A percentile compares a stretch with the other conserved stretches of the same genome.
Conservation (phyloP, 306 rosid species). For the Cyamopsis tetragonoloba region DNA sequence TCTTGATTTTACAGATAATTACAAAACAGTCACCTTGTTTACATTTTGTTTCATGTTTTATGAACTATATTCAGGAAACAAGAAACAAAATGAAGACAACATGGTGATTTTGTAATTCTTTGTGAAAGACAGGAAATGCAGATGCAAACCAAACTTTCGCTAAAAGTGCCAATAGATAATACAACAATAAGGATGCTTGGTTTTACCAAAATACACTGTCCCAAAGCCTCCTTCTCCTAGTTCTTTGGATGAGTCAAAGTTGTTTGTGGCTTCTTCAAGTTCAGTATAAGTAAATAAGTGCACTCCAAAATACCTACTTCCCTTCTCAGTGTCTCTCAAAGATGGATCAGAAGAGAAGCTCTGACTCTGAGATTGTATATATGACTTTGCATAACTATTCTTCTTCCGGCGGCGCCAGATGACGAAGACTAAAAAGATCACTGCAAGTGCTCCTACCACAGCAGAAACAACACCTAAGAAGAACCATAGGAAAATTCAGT, state of each 20-base stretch:
- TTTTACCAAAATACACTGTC: constrained; percentile 71
- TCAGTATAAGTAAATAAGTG: constrained; percentile 57
- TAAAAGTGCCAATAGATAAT: background rate
- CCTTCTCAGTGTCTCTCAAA: constrained; percentile 43
- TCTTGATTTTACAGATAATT: too few species aligned
- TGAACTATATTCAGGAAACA: too few species aligned
- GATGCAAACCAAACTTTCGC: too few species aligned
- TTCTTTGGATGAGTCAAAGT: constrained; percentile 54
- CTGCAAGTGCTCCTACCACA: background rate
- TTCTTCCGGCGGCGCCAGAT: constrained; percentile 17
- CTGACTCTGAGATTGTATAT: constrained; percentile 27
- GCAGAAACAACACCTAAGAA: constrained; percentile 25
- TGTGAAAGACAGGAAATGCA: too few species aligned
- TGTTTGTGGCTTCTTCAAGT: constrained; percentile 65
- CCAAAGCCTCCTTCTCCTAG: constrained; percentile 94
- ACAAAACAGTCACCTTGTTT: too few species aligned
- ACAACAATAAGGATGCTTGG: background rate
- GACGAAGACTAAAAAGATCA: background rate
- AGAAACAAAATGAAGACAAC: too few species aligned
- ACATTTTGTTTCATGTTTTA: too few species aligned
- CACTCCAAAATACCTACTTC: constrained; percentile 43
- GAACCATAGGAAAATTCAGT: background rate
- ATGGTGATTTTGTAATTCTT: too few species aligned
- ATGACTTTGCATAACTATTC: constrained; percentile 26
- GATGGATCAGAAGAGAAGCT: constrained; percentile 41